phyloP scores from a whole-genome alignment of 1,284 basidiomycete species.

The Sutorius eximius region DNA sequence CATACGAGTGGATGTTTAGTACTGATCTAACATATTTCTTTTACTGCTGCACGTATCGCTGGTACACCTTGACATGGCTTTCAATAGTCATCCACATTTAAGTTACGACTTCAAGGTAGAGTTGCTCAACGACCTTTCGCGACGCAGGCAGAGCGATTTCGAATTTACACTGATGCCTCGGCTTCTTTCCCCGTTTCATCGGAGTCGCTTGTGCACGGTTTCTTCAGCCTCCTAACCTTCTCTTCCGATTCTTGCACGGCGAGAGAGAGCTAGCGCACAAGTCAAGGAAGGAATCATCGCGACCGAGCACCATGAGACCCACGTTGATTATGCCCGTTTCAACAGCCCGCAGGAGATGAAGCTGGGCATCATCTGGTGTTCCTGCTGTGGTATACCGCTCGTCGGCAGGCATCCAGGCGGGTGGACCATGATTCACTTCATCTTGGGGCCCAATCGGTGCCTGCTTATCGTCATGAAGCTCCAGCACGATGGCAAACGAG shows the following conservation, averaged over 20 bases:
- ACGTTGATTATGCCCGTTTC: slow-evolving; percentile 88
- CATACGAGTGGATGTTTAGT: slow-evolving; percentile 81
- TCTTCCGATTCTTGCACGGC: slow-evolving; percentile 77
- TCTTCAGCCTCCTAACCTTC: slow-evolving; percentile 46
- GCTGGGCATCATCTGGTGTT: slow-evolving; percentile 55
- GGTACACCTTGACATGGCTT: slow-evolving; percentile 11
- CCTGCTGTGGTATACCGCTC: slow-evolving; percentile 64
- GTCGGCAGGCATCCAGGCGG: slow-evolving; percentile 75
- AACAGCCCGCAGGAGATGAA: slow-evolving; percentile 72
- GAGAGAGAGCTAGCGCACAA: slow-evolving; percentile 56
- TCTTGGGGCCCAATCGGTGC: slow-evolving; percentile 51
- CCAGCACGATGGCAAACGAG: slow-evolving; percentile 82
- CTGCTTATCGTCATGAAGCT: slow-evolving; percentile 70
- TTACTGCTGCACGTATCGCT: slow-evolving; percentile 12
- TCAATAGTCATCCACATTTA: slow-evolving; percentile 2
- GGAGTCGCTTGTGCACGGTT: slow-evolving; percentile 8
- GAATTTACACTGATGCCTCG: slow-evolving; percentile 20
- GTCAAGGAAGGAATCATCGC: slow-evolving; percentile 1
- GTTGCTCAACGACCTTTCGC: background rate
- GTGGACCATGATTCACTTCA: slow-evolving; percentile 56
- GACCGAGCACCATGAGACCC: slow-evolving; percentile 27
- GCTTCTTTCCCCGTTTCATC: slow-evolving; percentile 36
- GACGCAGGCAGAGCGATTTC: background rate
- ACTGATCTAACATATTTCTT: slow-evolving; percentile 23
- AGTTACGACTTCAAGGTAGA: slow-evolving; percentile 4